Percentiles rank a stretch among this genome's conserved stretches.
Evolutionary conservation across 1,139 yeast genomes (phyloP).

Genomic region (Dujonia santamariae): DNA sequence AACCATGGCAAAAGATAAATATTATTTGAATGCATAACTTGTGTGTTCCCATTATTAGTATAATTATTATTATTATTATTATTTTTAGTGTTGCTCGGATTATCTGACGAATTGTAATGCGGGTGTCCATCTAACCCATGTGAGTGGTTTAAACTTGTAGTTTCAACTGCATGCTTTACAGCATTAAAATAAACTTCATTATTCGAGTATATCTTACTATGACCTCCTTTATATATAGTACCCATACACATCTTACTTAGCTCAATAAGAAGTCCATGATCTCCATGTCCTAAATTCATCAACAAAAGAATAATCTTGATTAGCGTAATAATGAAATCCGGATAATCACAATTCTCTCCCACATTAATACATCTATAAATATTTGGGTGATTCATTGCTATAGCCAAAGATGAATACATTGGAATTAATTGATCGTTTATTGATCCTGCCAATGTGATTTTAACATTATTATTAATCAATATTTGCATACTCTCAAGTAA

Average conservation of each 20-base stretch:
- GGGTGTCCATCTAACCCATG: too few relatives aligned
- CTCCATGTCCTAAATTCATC: slow-evolving; percentile 36
- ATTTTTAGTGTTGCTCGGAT: too few relatives aligned
- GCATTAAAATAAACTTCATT: slow-evolving; percentile 27
- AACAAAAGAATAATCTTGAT: slow-evolving; percentile 32
- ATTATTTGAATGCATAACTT: too few relatives aligned
- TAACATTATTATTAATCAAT: slow-evolving; percentile 41
- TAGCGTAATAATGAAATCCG: slow-evolving; percentile 28
- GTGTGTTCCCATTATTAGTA: too few relatives aligned
- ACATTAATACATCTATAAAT: slow-evolving; percentile 42
- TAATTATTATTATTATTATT: too few relatives aligned
- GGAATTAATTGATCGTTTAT: slow-evolving; percentile 46
- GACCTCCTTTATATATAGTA: slow-evolving; percentile 22
- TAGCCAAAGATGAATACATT: slow-evolving; percentile 42
- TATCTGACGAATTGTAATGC: too few relatives aligned
- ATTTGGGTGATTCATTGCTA: slow-evolving; percentile 50
- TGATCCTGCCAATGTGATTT: slow-evolving; percentile 48
- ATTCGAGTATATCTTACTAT: slow-evolving; percentile 25
- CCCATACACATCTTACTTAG: slow-evolving; percentile 32
- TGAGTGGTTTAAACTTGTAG: slow-evolving; percentile 25
- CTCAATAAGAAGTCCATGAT: slow-evolving; percentile 30
- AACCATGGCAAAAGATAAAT: slow-evolving; percentile 39
- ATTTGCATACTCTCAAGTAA: slow-evolving; percentile 30
- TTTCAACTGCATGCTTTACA: slow-evolving; percentile 33
- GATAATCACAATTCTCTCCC: slow-evolving; percentile 23